Evolutionary conservation across 1,139 yeast species (phyloP).

Genomic region (Kodamaea derodonti): DNA sequence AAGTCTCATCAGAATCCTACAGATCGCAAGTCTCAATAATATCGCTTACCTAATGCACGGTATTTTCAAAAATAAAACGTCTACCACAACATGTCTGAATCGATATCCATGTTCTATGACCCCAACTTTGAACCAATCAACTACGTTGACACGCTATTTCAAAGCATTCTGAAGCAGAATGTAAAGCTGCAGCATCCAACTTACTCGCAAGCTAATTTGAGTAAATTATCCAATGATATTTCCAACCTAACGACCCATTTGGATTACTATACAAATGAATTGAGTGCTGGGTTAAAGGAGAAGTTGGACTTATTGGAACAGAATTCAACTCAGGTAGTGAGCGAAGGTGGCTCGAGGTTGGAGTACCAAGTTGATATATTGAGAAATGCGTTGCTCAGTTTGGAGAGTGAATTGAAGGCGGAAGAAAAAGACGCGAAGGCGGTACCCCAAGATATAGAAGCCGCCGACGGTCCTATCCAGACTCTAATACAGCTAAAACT

Average conservation of each 20-base stretch:
- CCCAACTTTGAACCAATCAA: conserved; percentile 33
- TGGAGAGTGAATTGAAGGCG: conserved; percentile 40
- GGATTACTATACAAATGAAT: conserved; percentile 58
- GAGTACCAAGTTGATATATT: conserved; percentile 62
- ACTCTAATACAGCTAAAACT: conserved; percentile 40
- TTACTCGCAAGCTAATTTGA: conserved; percentile 12
- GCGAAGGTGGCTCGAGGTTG: conserved; percentile 31
- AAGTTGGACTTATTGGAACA: conserved; percentile 42
- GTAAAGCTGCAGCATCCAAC: conserved; percentile 3
- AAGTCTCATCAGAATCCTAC: too few species aligned
- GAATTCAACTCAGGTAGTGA: conserved; percentile 9
- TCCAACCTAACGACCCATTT: conserved; percentile 50
- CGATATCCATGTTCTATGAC: conserved; percentile 39
- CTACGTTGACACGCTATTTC: conserved; percentile 37
- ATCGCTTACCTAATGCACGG: too few species aligned
- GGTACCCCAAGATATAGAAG: conserved; percentile 3
- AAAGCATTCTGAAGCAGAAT: conserved; percentile 15
- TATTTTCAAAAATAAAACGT: too few species aligned
- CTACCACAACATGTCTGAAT: conserved; percentile 9
- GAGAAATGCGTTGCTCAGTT: conserved; percentile 51
- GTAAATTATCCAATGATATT: conserved; percentile 27
- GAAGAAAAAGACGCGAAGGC: conserved; percentile 20
- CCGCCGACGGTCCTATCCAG: conserved; percentile 9
- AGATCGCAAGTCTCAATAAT: too few species aligned
- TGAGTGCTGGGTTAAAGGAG: conserved; percentile 47